phyloP scores from a whole-genome alignment of 805 yeast genomes.

The Ogataea degrootiae region DNA sequence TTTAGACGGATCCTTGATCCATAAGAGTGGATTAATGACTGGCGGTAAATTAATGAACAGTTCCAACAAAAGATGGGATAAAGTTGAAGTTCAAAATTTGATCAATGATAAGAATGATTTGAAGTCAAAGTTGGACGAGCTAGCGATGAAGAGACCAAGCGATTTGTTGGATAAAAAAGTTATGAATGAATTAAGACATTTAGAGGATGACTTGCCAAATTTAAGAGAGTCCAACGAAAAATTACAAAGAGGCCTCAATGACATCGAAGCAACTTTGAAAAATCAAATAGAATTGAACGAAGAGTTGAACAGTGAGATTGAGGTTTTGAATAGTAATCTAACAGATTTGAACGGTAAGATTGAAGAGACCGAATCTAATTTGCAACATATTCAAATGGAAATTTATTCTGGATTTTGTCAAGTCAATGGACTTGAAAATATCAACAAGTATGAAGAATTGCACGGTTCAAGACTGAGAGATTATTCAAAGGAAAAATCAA shows the following conservation, averaged over 20 bases:
- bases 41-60: conserved; percentile 65
- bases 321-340: conserved; percentile 23
- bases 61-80: conserved; percentile 64
- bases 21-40: conserved; percentile 85
- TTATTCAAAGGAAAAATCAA: conserved; percentile 57
- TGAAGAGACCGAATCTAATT: conserved; percentile 14
- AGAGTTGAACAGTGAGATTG: conserved; percentile 20
- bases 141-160: conserved; percentile 43
- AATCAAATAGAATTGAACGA: conserved; percentile 34
- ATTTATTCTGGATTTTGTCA: conserved; percentile 53
- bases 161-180: conserved; percentile 53
- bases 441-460: conserved; percentile 65
- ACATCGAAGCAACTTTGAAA: conserved; percentile 41
- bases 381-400: conserved; percentile 33
- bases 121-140: conserved; percentile 37
- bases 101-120: conserved; percentile 48
- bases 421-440: conserved; percentile 46
- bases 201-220: conserved; percentile 34
- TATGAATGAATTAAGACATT: conserved; percentile 47
- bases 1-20: conserved; percentile 78
- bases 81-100: conserved; percentile 55
- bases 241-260: conserved; percentile 25
- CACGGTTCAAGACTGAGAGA: conserved; percentile 57
- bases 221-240: conserved; percentile 25
- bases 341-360: conserved; percentile 25